Evolutionary conservation across 140 eudicot genomes (phyloP).

Genomic region (Senecio squalidus): DNA sequence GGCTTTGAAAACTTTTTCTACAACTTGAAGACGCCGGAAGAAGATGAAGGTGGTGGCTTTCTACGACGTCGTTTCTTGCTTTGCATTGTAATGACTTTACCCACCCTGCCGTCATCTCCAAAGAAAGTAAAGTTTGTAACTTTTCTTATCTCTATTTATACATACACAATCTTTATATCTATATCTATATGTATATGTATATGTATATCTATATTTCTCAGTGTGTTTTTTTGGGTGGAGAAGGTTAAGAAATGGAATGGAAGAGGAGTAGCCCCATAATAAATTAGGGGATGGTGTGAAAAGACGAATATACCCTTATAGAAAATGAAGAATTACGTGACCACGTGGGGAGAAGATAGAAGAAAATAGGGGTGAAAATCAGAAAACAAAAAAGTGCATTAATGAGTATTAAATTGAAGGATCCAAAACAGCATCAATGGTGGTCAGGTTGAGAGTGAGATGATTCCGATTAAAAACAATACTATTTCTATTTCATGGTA

Average conservation of each 20-base stretch:
- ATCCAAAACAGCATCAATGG: conserved; percentile 34
- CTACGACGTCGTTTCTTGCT: conserved; percentile 72
- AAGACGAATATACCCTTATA: conserved; percentile 26
- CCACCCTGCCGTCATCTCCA: conserved; percentile 77
- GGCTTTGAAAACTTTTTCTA: conserved; percentile 49
- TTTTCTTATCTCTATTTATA: conserved; percentile 8
- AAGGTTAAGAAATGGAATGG: conserved; percentile 34
- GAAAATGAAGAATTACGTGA: not conserved
- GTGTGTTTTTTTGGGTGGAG: conserved; percentile 13
- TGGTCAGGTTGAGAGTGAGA: conserved; percentile 27
- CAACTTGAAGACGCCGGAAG: conserved; percentile 59
- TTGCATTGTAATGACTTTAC: conserved; percentile 89
- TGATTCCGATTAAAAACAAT: not conserved
- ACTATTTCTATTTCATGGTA: conserved; percentile 25
- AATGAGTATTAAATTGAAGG: conserved; percentile 34
- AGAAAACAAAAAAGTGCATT: conserved; percentile 34
- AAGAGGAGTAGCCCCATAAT: conserved; percentile 38
- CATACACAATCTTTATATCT: too few species aligned
- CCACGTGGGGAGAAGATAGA: conserved; percentile 38
- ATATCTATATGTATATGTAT: too few species aligned
- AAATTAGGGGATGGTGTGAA: conserved; percentile 7
- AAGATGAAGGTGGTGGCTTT: conserved; percentile 33
- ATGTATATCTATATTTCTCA: conserved; percentile 16
- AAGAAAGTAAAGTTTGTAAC: conserved; percentile 1
- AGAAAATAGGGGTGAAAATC: conserved; percentile 6